Evolutionary conservation across 257 asterid species (phyloP).

Genomic region (Salvia splendens): DNA sequence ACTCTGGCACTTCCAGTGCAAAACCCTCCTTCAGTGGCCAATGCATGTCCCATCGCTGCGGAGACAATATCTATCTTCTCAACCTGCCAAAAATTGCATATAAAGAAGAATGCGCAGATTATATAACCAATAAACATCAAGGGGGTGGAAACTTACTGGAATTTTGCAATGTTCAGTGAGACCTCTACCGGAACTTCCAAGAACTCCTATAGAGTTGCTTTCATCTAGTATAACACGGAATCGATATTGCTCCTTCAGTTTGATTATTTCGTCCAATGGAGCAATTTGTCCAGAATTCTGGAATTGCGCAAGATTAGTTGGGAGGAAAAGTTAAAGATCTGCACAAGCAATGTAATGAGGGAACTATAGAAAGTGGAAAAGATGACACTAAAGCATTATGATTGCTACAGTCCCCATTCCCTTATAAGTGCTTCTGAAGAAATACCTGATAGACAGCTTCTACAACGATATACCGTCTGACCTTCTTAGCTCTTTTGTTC

Average conservation of each 20-base stretch:
- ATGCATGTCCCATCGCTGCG: conserved; percentile 95
- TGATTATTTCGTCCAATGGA: conserved; percentile 83
- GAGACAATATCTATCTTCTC: conserved; percentile 88
- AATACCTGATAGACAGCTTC: conserved; percentile 97
- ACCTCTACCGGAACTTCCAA: conserved; percentile 91
- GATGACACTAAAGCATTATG: background rate
- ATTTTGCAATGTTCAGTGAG: conserved; percentile 75
- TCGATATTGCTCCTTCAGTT: conserved; percentile 77
- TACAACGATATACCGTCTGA: conserved; percentile 89
- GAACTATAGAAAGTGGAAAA: background rate
- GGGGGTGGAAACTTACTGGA: conserved; percentile 54
- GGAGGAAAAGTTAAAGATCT: conserved; percentile 8
- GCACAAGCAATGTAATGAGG: background rate
- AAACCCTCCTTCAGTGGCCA: conserved; percentile 98
- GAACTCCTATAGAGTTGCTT: conserved; percentile 91
- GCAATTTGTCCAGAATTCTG: conserved; percentile 96
- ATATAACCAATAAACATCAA: conserved; percentile 30
- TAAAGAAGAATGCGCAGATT: conserved; percentile 23
- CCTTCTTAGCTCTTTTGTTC: conserved; percentile 79
- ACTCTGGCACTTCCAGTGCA: conserved; percentile 95
- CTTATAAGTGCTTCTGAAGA: conserved; percentile 9
- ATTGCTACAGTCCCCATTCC: conserved; percentile 8
- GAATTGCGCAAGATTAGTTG: conserved; percentile 31
- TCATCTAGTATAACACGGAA: conserved; percentile 91
- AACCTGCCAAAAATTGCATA: conserved; percentile 47